A percentile compares a stretch with the other conserved stretches of the same genome.
Evolutionary conservation across 2,329 filamentous ascomycete genomes (phyloP).

Genomic region (Orbilia oligospora): DNA sequence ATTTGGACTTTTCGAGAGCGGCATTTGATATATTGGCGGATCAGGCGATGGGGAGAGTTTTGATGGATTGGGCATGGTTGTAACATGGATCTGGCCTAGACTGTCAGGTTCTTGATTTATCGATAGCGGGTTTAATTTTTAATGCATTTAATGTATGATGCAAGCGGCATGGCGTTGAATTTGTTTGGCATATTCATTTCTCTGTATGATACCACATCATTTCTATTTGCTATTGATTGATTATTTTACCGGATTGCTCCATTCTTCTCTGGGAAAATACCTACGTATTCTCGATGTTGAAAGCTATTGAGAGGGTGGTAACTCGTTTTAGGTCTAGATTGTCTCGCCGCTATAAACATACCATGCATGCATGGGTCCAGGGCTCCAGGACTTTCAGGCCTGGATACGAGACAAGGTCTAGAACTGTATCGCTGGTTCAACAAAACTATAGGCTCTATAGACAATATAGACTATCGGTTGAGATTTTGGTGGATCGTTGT

Average conservation of each 20-base stretch:
- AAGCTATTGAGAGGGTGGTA: neutral
- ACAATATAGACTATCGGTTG: neutral
- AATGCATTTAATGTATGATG: conserved; percentile 10
- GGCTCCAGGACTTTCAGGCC: no score
- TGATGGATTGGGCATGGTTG: conserved; percentile 67
- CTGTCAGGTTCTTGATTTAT: neutral
- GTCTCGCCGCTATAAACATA: neutral
- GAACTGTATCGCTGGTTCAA: neutral
- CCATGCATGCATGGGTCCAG: no score
- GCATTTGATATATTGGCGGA: conserved; percentile 71
- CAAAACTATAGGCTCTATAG: neutral
- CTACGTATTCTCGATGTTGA: neutral
- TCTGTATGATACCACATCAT: conserved; percentile 37
- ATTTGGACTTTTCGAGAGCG: conserved; percentile 70
- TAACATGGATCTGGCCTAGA: neutral
- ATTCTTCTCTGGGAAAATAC: neutral
- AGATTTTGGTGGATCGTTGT: no score
- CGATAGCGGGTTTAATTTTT: conserved; percentile 4
- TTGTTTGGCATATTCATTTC: conserved; percentile 2
- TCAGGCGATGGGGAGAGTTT: conserved; percentile 68
- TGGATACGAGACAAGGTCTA: no score
- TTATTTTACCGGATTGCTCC: neutral
- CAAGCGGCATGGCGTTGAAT: conserved; percentile 24
- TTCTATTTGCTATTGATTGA: neutral
- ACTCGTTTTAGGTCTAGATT: neutral